phyloP scores from a whole-genome alignment of 768 basidiomycete species.

The Lactifluus volemus region DNA sequence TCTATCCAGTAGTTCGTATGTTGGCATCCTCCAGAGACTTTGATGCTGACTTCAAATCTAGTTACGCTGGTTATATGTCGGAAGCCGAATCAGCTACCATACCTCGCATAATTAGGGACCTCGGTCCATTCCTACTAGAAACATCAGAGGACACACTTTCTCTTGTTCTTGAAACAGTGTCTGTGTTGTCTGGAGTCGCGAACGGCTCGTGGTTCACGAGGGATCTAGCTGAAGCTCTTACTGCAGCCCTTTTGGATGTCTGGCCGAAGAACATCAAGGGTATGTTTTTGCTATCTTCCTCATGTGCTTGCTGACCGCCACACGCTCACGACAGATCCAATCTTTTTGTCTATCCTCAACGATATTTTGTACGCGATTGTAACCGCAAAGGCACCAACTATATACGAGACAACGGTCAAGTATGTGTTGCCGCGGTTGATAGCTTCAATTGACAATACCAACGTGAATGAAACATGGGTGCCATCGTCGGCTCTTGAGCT shows the following conservation, averaged over 20 bases:
- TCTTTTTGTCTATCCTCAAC: conserved; percentile 36
- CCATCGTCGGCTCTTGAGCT: conserved; percentile 79
- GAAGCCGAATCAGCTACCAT: conserved; percentile 57
- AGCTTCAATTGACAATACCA: conserved; percentile 49
- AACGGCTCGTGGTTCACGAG: conserved; percentile 62
- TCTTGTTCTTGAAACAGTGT: conserved; percentile 78
- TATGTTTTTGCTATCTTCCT: conserved; percentile 23
- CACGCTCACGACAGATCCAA: conserved; percentile 66
- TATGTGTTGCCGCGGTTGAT: conserved; percentile 68
- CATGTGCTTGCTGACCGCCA: background rate
- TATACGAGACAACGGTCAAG: conserved; percentile 67
- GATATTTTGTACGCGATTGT: conserved; percentile 52
- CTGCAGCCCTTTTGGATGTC: conserved; percentile 60
- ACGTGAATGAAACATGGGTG: conserved; percentile 61
- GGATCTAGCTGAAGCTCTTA: conserved; percentile 58
- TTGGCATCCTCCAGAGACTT: background rate
- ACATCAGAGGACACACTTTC: conserved; percentile 85
- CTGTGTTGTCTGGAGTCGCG: conserved; percentile 68
- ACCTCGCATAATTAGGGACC: conserved; percentile 64
- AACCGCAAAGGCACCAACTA: conserved; percentile 46
- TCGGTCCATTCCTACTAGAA: conserved; percentile 73
- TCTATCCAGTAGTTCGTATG: conserved; percentile 81
- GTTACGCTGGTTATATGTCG: conserved; percentile 62
- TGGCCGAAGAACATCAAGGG: conserved; percentile 88
- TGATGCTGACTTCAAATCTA: conserved; percentile 24